Evolutionary conservation across 1,284 basidiomycete genomes (phyloP).

Genomic region (Boletellus deceptivus): DNA sequence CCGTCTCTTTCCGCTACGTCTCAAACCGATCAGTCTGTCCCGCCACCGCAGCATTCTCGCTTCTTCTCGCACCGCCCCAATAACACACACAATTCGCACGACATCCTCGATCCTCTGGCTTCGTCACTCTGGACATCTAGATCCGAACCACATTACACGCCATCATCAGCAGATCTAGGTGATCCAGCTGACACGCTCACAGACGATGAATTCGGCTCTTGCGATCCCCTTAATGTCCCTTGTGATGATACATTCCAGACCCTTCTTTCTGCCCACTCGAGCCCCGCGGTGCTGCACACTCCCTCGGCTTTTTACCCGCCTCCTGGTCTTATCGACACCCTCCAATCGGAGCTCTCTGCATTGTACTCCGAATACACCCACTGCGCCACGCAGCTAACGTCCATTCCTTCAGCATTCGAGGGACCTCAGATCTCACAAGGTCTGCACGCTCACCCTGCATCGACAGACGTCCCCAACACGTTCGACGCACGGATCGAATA

Average conservation of each 20-base stretch:
- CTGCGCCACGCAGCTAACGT: slow-evolving; percentile 46
- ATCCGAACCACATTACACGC: slow-evolving; percentile 16
- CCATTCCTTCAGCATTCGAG: slow-evolving; percentile 33
- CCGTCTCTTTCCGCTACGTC: slow-evolving; percentile 9
- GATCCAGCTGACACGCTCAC: slow-evolving; percentile 3
- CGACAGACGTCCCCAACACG: slow-evolving; percentile 26
- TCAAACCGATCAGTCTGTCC: not conserved
- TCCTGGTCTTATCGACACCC: slow-evolving; percentile 16
- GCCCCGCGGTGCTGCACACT: slow-evolving; percentile 22
- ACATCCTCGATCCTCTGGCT: slow-evolving; percentile 7
- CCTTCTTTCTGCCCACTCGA: slow-evolving; percentile 28
- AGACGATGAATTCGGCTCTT: slow-evolving; percentile 6
- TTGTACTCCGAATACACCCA: slow-evolving; percentile 51
- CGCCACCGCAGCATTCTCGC: slow-evolving; percentile 8
- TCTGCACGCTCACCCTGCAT: slow-evolving; percentile 4
- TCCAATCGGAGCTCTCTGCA: slow-evolving; percentile 38
- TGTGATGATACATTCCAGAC: slow-evolving; percentile 12
- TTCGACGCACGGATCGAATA: slow-evolving; percentile 43
- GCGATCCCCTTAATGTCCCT: slow-evolving; percentile 11
- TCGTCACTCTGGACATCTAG: slow-evolving; percentile 14
- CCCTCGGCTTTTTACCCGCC: slow-evolving; percentile 12
- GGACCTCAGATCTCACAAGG: slow-evolving; percentile 12
- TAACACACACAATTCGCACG: slow-evolving; percentile 16
- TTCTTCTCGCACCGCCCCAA: slow-evolving; percentile 13
- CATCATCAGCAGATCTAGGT: slow-evolving; percentile 12